Evolutionary conservation across 768 basidiomycete genomes (phyloP).

Genomic region (Floccularia luteovirens): DNA sequence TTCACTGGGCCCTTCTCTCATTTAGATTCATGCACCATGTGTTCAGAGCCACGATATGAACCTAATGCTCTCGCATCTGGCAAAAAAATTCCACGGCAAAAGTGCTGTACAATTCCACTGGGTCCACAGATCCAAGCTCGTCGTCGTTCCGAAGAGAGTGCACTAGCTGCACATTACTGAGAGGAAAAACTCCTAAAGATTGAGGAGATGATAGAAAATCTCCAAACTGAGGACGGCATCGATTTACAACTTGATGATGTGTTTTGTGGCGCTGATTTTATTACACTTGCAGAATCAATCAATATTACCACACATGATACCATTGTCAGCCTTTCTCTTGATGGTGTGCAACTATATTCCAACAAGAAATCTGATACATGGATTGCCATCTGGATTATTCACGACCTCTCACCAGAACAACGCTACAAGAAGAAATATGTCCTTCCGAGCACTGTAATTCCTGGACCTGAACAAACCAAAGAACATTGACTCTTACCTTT

Average conservation of each 20-base stretch:
- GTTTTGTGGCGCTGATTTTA: conserved; percentile 18
- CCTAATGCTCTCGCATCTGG: conserved; percentile 2
- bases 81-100: conserved; percentile 12
- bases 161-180: conserved; percentile 20
- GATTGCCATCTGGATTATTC: conserved; percentile 33
- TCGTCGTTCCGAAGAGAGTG: conserved; percentile 12
- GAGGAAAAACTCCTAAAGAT: conserved; percentile 7
- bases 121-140: conserved; percentile 35
- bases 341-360: conserved; percentile 35
- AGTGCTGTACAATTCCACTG: conserved; percentile 30
- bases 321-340: conserved; percentile 24
- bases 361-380: conserved; percentile 33
- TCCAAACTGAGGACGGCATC: conserved; percentile 1
- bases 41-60: conserved; percentile 11
- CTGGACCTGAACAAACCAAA: conserved; percentile 21
- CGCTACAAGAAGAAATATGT: conserved; percentile 17
- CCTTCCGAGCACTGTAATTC: conserved; percentile 17
- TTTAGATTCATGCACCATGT: conserved; percentile 9
- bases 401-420: conserved; percentile 15
- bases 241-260: conserved; percentile 19
- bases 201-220: conserved; percentile 11
- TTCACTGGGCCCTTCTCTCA: conserved; percentile 14
- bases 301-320: conserved; percentile 22
- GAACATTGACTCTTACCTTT: conserved; percentile 15
- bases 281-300: conserved; percentile 11